Percentiles rank a stretch among this genome's conserved stretches.
Conservation (phyloP, 2,329 filamentous ascomycete species). For the Aureobasidium vineae region DNA sequence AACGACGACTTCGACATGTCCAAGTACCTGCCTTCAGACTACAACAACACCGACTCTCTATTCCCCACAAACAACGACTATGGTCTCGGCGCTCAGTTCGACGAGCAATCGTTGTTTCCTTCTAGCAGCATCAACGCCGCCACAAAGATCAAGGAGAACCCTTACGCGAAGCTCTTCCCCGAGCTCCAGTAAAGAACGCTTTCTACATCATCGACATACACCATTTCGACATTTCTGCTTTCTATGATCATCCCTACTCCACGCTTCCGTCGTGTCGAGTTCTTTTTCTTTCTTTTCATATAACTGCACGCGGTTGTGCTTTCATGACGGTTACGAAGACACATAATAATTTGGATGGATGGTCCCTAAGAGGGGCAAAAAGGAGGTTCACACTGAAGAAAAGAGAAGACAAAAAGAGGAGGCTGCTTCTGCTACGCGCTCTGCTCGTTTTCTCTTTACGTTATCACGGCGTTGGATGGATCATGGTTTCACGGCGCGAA, state of each 20-base stretch:
- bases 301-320: conserved; percentile 7
- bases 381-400: conserved; percentile 9
- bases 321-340: conserved; percentile 16
- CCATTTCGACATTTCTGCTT: conserved; percentile 3
- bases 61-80: conserved; percentile 10
- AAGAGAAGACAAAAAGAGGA: conserved; percentile 20
- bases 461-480: conserved; percentile 18
- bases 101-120: conserved; percentile 17
- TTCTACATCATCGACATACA: not conserved
- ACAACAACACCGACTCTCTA: conserved; percentile 10
- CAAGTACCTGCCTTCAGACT: conserved; percentile 10
- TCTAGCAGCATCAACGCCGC: not conserved
- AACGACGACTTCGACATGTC: conserved; percentile 25
- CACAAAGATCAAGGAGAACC: conserved; percentile 3
- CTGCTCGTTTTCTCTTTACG: conserved; percentile 11
- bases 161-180: conserved; percentile 22
- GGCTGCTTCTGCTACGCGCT: conserved; percentile 3
- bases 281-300: conserved; percentile 1
- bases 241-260: conserved; percentile 8
- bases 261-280: conserved; percentile 23
- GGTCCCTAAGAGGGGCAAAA: not conserved
- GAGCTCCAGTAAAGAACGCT: conserved; percentile 13
- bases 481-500: conserved; percentile 8
- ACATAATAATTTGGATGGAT: conserved; percentile 18
- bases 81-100: conserved; percentile 21